Conservation (phyloP, 768 basidiomycete genomes). For the Goffeauzyma gilvescens region DNA sequence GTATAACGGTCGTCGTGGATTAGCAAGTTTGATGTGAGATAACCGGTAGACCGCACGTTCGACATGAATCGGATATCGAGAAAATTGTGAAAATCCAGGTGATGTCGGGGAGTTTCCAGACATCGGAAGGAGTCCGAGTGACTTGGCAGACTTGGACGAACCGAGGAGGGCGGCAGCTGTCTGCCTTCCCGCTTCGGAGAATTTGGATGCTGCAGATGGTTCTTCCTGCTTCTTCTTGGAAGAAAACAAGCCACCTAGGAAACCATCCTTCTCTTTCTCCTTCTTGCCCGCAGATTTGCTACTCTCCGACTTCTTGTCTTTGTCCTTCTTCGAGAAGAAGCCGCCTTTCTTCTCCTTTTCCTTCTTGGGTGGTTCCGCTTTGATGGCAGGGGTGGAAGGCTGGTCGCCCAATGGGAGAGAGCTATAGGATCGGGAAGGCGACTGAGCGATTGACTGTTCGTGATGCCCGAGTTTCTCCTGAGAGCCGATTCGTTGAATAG, state of each 20-base stretch:
- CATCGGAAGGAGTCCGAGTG: constrained; percentile 27
- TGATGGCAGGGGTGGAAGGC: constrained; percentile 1
- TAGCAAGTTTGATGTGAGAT: constrained; percentile 96
- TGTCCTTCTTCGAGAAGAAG: constrained; percentile 13
- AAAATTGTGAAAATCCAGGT: constrained; percentile 35
- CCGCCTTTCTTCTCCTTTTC: constrained; percentile 18
- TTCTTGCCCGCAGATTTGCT: constrained; percentile 16
- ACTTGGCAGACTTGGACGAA: constrained; percentile 59
- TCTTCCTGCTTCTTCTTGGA: constrained; percentile 75
- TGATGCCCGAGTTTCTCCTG: neutral
- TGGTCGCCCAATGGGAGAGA: too few species aligned
- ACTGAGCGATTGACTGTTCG: too few species aligned
- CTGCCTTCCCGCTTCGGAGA: constrained; percentile 48
- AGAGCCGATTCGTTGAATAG: neutral
- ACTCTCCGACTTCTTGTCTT: constrained; percentile 11
- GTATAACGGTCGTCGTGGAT: constrained; percentile 84
- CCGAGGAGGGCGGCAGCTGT: constrained; percentile 73
- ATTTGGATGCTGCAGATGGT: constrained; percentile 19
- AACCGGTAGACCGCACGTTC: constrained; percentile 93
- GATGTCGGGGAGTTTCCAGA: constrained; percentile 26
- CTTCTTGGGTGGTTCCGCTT: constrained; percentile 12
- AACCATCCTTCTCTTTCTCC: constrained; percentile 44
- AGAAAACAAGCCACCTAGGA: constrained; percentile 82
- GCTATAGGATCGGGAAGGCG: too few species aligned
- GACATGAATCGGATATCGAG: constrained; percentile 94